A percentile compares a stretch with the other conserved stretches of the same genome.
These are phyloP conservation scores for Calonectria leucothoes DNA, from an alignment of 2,329 filamentous ascomycete genomes.

Conservation along the genomic window DNA sequence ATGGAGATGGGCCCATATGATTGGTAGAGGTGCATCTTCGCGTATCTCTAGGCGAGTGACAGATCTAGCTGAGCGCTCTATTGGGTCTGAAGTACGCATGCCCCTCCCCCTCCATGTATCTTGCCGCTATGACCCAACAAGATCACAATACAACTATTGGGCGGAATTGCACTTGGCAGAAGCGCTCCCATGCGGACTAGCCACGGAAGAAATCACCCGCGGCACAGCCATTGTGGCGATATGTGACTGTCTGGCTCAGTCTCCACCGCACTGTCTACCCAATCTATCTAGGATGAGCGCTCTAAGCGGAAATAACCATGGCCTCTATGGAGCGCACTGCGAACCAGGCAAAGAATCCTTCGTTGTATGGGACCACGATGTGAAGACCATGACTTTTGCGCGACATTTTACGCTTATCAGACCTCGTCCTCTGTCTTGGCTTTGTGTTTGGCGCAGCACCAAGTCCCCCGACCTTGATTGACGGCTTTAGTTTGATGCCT, in stretches of 20 bases:
- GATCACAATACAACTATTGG: not conserved
- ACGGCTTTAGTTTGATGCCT: not conserved
- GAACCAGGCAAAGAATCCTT: not conserved
- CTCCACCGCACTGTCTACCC: not conserved
- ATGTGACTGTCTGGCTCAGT: not conserved
- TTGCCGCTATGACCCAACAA: not conserved
- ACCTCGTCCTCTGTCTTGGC: not conserved
- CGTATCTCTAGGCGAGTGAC: not conserved
- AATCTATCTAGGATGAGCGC: not conserved
- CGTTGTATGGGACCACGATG: not conserved
- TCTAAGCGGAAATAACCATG: too few relatives aligned
- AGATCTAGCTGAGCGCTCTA: not conserved
- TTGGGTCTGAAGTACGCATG: not conserved
- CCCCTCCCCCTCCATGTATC: not conserved
- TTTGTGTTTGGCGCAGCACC: not conserved
- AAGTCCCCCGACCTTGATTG: not conserved
- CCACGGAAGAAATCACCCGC: not conserved
- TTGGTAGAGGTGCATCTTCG: not conserved
- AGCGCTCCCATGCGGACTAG: not conserved
- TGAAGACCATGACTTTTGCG: not conserved
- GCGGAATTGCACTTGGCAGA: not conserved
- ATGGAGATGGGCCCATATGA: not conserved
- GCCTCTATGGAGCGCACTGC: too few relatives aligned
- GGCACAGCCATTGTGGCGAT: not conserved
- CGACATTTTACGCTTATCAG: not conserved